Base-by-base conservation (phyloP, 768 basidiomycete species). In the Pulveroboletus sp. region DNA sequence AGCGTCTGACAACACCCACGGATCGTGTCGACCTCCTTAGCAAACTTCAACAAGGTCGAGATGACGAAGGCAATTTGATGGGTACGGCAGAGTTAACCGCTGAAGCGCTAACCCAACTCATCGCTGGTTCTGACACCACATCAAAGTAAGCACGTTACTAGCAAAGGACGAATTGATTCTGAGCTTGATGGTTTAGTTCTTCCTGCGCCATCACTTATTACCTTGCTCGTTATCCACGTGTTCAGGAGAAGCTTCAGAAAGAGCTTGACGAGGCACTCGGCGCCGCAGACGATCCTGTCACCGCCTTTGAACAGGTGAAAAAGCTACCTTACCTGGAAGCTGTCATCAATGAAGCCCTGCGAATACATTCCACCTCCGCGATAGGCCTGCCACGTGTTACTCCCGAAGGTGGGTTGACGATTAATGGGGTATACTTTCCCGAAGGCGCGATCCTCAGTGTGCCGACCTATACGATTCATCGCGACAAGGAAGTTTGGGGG, bases 51-150 rank as follows among this genome's bases (percentile, higher is more conserved):
- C 71, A 76, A 34, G 89, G 83, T 6, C 79, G 81, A 55, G 93
- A 95, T 61, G 80, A 83, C 40, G 72, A 77, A 23, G 93, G 93
- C 14, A 81, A 90, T 4, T 81, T 76, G 1, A 85, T 96, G 86
- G 82, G 86, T 0, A 75, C 76, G 23, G 82, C 81, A 57, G 93
- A 95, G 63, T 69, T 96, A 48, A 95, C 91, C 1, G 92, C 92
- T 0, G 93, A 96, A 71, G 86, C 87, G 38, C 68, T 89, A 17
- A 92, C 91, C 1, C 80, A 92, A 41, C 76, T 93, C 16, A 92
- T 93, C 55, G 90, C 90, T 6, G 92, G 92, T 2, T 88, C 86
- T 4, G 93, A 96, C 60, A 96, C 93, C 1, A 95, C 93, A 0
- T 93, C 92, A 39, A 96, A 95, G 89, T 90, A 57, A 52, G 83